phyloP scores from a whole-genome alignment of 805 yeast species.

The Spathaspora sp. region DNA sequence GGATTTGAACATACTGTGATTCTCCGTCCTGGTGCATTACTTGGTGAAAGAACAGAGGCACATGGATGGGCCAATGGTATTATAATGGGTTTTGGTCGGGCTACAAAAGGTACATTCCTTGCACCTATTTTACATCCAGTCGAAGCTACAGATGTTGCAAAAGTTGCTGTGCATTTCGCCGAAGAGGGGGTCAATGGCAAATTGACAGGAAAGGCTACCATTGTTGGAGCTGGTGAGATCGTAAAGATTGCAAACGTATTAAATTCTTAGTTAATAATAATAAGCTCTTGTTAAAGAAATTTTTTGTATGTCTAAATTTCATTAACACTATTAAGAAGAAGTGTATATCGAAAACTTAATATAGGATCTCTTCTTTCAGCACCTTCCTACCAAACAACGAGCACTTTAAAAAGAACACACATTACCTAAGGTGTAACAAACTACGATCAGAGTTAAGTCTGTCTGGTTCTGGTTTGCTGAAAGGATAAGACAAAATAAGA shows the following conservation, averaged over 20 bases:
- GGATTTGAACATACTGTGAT: slow-evolving; percentile 69
- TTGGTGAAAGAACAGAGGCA: slow-evolving; percentile 54
- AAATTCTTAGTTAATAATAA: background rate
- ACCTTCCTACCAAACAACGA: too few relatives aligned
- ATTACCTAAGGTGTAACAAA: too few relatives aligned
- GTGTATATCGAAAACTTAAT: too few relatives aligned
- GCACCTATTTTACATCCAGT: slow-evolving; percentile 35
- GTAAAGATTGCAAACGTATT: slow-evolving; percentile 13
- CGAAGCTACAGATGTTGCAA: slow-evolving; percentile 62
- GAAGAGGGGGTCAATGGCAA: slow-evolving; percentile 11
- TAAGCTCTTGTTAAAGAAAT: background rate
- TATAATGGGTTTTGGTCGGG: slow-evolving; percentile 19
- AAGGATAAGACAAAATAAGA: too few relatives aligned
- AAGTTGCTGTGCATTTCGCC: slow-evolving; percentile 48
- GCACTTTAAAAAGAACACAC: too few relatives aligned
- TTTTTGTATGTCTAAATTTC: too few relatives aligned
- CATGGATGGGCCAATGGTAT: background rate
- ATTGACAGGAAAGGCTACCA: slow-evolving; percentile 18
- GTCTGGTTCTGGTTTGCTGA: too few relatives aligned
- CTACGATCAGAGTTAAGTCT: too few relatives aligned
- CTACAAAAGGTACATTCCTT: slow-evolving; percentile 13
- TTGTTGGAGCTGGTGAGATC: slow-evolving; percentile 18
- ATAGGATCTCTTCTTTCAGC: too few relatives aligned
- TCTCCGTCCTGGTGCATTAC: slow-evolving; percentile 69
- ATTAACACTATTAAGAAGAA: too few relatives aligned